Evolutionary conservation across 1,284 basidiomycete species (phyloP).

Genomic region (Entoloma clypeatum): DNA sequence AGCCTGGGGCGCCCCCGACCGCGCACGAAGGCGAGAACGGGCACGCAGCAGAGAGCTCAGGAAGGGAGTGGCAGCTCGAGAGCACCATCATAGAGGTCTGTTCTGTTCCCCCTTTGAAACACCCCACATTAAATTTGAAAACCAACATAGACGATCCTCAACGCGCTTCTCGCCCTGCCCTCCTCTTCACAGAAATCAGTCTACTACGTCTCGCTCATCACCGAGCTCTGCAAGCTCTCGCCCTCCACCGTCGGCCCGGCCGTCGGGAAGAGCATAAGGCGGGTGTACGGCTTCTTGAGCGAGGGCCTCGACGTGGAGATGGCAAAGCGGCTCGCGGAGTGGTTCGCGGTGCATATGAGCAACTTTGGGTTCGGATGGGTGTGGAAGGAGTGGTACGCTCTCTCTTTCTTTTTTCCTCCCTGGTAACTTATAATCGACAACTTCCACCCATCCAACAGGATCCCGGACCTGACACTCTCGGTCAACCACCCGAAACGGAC

Average conservation of each 20-base stretch:
- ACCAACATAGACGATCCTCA: slow-evolving; percentile 63
- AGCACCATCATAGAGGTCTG: slow-evolving; percentile 75
- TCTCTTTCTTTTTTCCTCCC: background rate
- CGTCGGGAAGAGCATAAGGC: slow-evolving; percentile 92
- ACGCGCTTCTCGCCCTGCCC: slow-evolving; percentile 75
- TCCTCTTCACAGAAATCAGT: slow-evolving; percentile 73
- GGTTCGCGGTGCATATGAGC: slow-evolving; percentile 95
- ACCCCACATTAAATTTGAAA: slow-evolving; percentile 5
- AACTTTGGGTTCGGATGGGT: slow-evolving; percentile 99
- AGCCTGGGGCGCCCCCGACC: slow-evolving; percentile 47
- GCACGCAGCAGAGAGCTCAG: no score
- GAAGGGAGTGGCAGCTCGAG: slow-evolving; percentile 75
- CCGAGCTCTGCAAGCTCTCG: slow-evolving; percentile 91
- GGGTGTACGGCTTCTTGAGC: slow-evolving; percentile 72
- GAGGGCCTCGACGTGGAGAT: slow-evolving; percentile 87
- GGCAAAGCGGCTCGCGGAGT: slow-evolving; percentile 80
- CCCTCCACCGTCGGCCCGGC: slow-evolving; percentile 92
- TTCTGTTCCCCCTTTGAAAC: slow-evolving; percentile 6
- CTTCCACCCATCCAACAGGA: slow-evolving; percentile 46
- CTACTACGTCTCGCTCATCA: slow-evolving; percentile 88
- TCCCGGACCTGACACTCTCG: slow-evolving; percentile 76
- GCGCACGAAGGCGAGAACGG: slow-evolving; percentile 43
- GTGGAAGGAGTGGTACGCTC: slow-evolving; percentile 96
- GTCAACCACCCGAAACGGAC: slow-evolving; percentile 79
- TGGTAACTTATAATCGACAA: slow-evolving; percentile 5